phyloP scores from a whole-genome alignment of 768 basidiomycete species.

The Inosperma sp. region DNA sequence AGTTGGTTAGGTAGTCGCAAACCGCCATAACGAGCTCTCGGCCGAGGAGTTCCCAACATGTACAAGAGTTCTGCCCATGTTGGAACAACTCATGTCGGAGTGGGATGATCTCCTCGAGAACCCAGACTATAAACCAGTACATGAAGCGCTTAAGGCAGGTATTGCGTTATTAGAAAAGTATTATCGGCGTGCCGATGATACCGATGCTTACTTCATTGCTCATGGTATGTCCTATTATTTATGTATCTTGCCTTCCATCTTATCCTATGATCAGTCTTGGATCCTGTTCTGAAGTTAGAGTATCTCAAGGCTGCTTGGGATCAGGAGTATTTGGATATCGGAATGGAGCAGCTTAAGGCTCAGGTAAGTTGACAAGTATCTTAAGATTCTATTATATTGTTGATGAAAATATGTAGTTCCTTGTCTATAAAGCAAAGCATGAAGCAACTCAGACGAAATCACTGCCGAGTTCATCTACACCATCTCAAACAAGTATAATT shows the following conservation, averaged over 20 bases:
- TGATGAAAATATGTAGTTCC: neutral
- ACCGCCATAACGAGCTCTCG: neutral
- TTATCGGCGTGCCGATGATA: neutral
- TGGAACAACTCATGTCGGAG: neutral
- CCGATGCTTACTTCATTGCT: neutral
- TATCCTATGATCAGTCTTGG: neutral
- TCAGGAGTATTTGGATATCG: neutral
- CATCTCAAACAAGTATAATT: no score
- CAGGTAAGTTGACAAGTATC: neutral
- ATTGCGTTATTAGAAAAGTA: neutral
- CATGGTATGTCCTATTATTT: neutral
- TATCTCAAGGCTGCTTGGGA: neutral
- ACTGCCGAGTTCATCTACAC: no score
- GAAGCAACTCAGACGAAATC: neutral
- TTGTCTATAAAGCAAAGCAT: neutral
- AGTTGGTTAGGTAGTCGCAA: neutral
- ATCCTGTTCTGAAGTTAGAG: neutral
- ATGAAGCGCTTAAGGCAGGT: neutral
- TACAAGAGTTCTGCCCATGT: neutral
- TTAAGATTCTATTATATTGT: neutral
- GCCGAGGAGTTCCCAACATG: neutral
- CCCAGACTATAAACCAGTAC: neutral
- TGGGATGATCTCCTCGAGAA: neutral
- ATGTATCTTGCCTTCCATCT: neutral
- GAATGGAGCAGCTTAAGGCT: conserved; percentile 1